These are phyloP conservation scores for Podaxis sp. DNA, from an alignment of 768 basidiomycete genomes.

Conservation along the genomic window DNA sequence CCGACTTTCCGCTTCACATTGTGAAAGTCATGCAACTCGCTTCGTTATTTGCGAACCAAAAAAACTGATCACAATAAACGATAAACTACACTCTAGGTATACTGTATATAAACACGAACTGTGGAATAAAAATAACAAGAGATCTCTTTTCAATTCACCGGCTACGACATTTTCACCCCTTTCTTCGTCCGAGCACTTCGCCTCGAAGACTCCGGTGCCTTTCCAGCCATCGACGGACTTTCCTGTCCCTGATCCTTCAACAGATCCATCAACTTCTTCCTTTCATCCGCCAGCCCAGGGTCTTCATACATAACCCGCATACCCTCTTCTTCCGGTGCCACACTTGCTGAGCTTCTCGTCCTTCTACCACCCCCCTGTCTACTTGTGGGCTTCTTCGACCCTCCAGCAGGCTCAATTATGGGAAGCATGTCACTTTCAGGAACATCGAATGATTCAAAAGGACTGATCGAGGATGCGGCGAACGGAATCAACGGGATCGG, in stretches of 20 bases:
- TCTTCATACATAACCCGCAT: constrained; percentile 66
- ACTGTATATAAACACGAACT: background rate
- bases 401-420: background rate
- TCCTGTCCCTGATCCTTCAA: constrained; percentile 27
- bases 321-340: constrained; percentile 28
- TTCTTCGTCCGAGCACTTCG: constrained; percentile 15
- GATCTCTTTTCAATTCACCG: background rate
- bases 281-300: constrained; percentile 57
- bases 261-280: constrained; percentile 51
- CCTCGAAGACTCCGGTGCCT: constrained; percentile 6
- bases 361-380: constrained; percentile 16
- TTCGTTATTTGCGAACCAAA: background rate
- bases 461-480: constrained; percentile 19
- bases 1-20: constrained; percentile 6
- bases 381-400: background rate
- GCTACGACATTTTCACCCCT: constrained; percentile 23
- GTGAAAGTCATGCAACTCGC: background rate
- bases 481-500: background rate
- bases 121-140: background rate
- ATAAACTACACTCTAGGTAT: constrained; percentile 2
- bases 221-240: constrained; percentile 4
- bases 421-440: constrained; percentile 5
- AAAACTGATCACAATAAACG: background rate
- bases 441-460: constrained; percentile 23
- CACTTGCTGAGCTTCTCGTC: constrained; percentile 14